Evolutionary conservation across 164 flowering plant genomes (phyloP).

Genomic region (Vitis riparia): DNA sequence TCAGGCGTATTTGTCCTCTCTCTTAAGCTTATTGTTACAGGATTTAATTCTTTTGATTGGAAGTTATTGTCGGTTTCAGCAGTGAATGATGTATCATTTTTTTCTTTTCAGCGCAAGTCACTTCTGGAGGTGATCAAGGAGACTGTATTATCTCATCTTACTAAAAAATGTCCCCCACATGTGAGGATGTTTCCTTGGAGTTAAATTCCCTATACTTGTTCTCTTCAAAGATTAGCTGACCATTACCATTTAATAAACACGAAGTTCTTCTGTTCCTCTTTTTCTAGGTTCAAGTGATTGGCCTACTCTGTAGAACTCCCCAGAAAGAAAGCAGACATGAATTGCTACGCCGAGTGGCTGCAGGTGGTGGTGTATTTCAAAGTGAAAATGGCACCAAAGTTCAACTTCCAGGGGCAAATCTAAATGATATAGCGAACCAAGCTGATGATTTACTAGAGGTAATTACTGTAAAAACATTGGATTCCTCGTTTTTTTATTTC

Average conservation of each 20-base stretch:
- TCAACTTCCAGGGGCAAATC: slow-evolving; percentile 95
- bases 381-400: slow-evolving; percentile 67
- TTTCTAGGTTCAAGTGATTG: slow-evolving; percentile 87
- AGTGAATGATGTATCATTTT: neutral
- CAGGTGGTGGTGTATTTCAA: slow-evolving; percentile 86
- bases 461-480: neutral
- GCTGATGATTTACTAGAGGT: slow-evolving; percentile 98
- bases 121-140: slow-evolving; percentile 90
- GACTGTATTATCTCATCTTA: slow-evolving; percentile 83
- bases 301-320: slow-evolving; percentile 90
- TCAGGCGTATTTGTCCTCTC: neutral
- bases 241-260: neutral
- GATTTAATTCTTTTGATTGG: neutral
- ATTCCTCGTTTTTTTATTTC: neutral
- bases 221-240: neutral
- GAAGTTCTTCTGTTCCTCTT: neutral
- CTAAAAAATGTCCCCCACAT: slow-evolving; percentile 94
- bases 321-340: slow-evolving; percentile 90
- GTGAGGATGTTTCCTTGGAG: slow-evolving; percentile 41
- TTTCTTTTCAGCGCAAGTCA: slow-evolving; percentile 63
- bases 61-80: neutral
- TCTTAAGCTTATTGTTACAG: neutral
- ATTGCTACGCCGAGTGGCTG: slow-evolving; percentile 89
- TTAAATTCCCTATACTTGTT: neutral
- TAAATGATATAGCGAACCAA: slow-evolving; percentile 95